Evolutionary conservation across 768 basidiomycete species (phyloP), one percentile per base, ranked within the genome.

Genomic region (Termitomyces sp.): DNA sequence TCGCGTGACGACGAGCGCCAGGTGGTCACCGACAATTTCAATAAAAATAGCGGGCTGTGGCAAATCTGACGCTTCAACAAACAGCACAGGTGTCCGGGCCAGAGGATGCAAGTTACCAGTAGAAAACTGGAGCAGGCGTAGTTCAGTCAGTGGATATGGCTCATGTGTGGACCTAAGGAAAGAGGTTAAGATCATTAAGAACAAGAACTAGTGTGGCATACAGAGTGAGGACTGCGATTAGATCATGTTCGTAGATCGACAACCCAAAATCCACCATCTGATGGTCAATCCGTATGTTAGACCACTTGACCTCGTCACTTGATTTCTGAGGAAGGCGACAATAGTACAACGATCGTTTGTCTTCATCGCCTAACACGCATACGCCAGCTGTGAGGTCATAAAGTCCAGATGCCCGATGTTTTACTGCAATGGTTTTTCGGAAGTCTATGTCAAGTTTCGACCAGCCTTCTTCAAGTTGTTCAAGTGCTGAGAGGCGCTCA

Each of bases 261-360:
- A 79, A 58, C 4, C 76, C 77, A 61, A 80, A 74, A 61, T 79
- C 78, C 33, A 80, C 69, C 53, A 78, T 71, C 10, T 61, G 66
- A 3, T 66, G 57, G 12, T 67, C 62, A 20, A 71, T 58, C 16
- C 59, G 46, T 20, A 77, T 64, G n/a, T 41, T 59, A 38, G 58
- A 68, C 74, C 74, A 77, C 23, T 61, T 59, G 2, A 63, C 44
- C 13, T 63, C 60, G 23, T 75, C 70, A 9, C 14, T 14, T 52
- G 50, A 28, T n/a, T 33, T 18, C 28, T 12, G 13, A 32, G 55
- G 55, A 36, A 56, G 46, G 14, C 33, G 30, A 28, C 35, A 49
- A 28, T 26, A 32, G 26, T 56, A 9, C 12, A 56, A 28, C n/a
- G 55, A 49, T 30, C 26, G 46, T 36, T n/a, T 56, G 46, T 56